Evolutionary conservation across 176 grass and related monocot genomes (phyloP).

Genomic region (Melocanna baccifera): DNA sequence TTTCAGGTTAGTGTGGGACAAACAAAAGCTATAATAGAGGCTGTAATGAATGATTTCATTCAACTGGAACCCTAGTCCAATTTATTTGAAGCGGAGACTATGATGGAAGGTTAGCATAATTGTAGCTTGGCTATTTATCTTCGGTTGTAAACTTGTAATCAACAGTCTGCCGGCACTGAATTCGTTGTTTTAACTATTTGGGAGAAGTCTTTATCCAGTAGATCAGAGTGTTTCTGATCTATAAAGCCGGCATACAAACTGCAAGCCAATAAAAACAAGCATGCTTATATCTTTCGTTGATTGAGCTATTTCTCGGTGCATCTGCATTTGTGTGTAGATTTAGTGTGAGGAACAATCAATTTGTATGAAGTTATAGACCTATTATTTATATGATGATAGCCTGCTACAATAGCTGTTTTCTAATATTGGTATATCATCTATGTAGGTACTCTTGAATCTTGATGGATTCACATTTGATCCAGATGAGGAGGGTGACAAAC

Average conservation of each 20-base stretch:
- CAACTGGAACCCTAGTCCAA: constrained; percentile 83
- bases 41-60: constrained; percentile 97
- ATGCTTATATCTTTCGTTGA: neutral
- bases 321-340: neutral
- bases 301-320: neutral
- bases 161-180: neutral
- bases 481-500: constrained; percentile 67
- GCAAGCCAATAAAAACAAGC: neutral
- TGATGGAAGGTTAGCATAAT: constrained; percentile 84
- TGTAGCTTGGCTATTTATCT: neutral
- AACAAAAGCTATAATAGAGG: constrained; percentile 87
- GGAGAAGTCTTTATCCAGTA: neutral
- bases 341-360: neutral
- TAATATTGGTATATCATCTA: constrained; percentile 17
- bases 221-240: neutral
- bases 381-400: neutral
- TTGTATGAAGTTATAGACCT: neutral
- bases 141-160: neutral
- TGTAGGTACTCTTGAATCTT: constrained; percentile 77
- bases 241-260: neutral
- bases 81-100: constrained; percentile 96
- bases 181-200: constrained; percentile 10
- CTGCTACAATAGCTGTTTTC: neutral
- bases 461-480: constrained; percentile 93
- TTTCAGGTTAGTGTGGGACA: constrained; percentile 93